phyloP scores from a whole-genome alignment of 202 grass and related monocot genomes.

The Zoysia matrella region DNA sequence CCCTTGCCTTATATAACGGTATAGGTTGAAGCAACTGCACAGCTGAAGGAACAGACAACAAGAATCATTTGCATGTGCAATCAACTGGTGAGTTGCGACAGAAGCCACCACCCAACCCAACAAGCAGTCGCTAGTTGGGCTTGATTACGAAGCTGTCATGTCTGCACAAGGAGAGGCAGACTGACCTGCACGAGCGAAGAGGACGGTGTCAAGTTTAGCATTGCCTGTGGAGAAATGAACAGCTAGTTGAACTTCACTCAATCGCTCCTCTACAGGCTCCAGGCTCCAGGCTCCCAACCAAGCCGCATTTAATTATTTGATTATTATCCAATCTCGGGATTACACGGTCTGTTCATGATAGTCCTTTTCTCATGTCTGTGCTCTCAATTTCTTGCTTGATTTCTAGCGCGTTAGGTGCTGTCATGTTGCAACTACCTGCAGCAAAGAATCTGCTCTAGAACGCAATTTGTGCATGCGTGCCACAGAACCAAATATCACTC shows the following conservation, averaged over 20 bases:
- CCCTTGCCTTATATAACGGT: slow-evolving; percentile 18
- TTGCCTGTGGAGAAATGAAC: background rate
- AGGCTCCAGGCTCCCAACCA: background rate
- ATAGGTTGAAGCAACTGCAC: slow-evolving; percentile 8
- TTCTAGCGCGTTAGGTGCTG: background rate
- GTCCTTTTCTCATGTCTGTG: background rate
- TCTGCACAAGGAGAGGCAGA: slow-evolving; percentile 7
- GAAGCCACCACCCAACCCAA: too few relatives aligned
- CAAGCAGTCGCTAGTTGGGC: too few relatives aligned
- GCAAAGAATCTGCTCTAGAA: background rate
- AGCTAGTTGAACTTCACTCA: background rate
- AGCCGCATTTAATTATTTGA: background rate
- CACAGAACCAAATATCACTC: background rate
- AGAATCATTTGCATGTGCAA: slow-evolving; percentile 4
- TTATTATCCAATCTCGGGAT: background rate
- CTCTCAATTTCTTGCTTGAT: background rate
- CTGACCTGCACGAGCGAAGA: background rate
- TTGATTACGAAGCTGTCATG: background rate
- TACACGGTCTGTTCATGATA: background rate
- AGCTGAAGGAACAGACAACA: background rate
- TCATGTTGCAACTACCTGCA: background rate
- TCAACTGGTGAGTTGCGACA: background rate
- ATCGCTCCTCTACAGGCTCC: too few relatives aligned
- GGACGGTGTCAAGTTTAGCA: background rate
- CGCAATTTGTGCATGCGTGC: background rate